Conservation (phyloP, 176 grass and related monocot genomes). For the Eremochloa ophiuroides region DNA sequence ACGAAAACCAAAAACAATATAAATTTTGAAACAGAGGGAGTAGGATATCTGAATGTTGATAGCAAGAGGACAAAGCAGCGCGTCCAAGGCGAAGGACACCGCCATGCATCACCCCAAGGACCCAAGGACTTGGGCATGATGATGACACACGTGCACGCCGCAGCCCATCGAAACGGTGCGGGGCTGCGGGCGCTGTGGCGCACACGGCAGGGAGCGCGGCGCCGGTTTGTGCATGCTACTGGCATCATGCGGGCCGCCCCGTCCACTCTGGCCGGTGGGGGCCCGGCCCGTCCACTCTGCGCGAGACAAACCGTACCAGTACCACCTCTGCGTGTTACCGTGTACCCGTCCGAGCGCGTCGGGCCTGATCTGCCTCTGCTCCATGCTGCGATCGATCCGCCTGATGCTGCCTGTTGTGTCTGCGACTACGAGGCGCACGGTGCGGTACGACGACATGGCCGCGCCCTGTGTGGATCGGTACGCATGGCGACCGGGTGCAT, state of each 20-base stretch:
- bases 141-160: constrained; percentile 3
- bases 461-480: background rate
- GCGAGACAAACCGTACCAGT: background rate
- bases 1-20: no score
- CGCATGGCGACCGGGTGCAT: background rate
- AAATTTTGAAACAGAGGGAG: no score
- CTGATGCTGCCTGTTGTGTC: background rate
- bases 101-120: background rate
- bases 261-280: background rate
- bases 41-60: background rate
- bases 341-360: background rate
- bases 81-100: background rate
- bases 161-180: background rate
- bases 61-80: background rate
- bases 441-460: background rate
- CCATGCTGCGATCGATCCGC: background rate
- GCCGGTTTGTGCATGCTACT: background rate
- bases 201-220: background rate
- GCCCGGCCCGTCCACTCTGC: background rate
- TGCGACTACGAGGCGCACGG: background rate
- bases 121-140: background rate
- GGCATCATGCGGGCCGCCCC: no score
- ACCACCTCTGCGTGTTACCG: no score
- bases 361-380: no score
- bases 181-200: no score